phyloP scores from a whole-genome alignment of 83 land plant genomes.

The Picea engelmannii region DNA sequence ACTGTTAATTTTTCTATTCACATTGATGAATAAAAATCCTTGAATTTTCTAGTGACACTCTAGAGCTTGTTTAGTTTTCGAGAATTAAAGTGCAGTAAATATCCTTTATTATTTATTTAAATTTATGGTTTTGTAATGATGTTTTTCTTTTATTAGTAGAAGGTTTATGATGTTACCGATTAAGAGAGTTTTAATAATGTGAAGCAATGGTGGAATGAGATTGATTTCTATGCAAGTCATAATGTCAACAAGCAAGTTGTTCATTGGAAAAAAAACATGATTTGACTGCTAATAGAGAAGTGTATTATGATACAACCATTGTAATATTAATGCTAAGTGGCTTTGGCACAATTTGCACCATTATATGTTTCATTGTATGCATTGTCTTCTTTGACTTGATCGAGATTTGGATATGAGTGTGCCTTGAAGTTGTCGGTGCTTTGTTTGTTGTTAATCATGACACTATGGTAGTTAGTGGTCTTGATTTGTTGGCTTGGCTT shows the following conservation, averaged over 20 bases:
- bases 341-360: neutral
- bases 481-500: too few relatives aligned
- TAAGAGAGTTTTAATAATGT: slow-evolving; percentile 60
- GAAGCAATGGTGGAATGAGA: slow-evolving; percentile 64
- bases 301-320: slow-evolving; percentile 64
- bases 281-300: slow-evolving; percentile 62
- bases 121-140: neutral
- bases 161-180: slow-evolving; percentile 84
- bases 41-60: too few relatives aligned
- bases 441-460: too few relatives aligned
- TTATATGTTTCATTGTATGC: too few relatives aligned
- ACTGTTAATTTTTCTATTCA: neutral
- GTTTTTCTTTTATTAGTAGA: slow-evolving; percentile 29
- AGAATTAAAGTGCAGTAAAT: too few relatives aligned
- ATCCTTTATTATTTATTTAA: neutral
- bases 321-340: slow-evolving; percentile 17
- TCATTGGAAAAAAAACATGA: slow-evolving; percentile 60
- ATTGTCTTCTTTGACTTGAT: too few relatives aligned
- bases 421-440: too few relatives aligned
- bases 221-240: slow-evolving; percentile 61
- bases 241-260: slow-evolving; percentile 60
- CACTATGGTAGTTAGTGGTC: too few relatives aligned
- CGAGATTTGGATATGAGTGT: too few relatives aligned
- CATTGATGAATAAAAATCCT: neutral
- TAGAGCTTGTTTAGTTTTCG: too few relatives aligned